Percentiles rank a stretch among this genome's conserved stretches.
These are phyloP conservation scores for Russula sp. DNA, from an alignment of 768 basidiomycete genomes.

Conservation along the genomic window DNA sequence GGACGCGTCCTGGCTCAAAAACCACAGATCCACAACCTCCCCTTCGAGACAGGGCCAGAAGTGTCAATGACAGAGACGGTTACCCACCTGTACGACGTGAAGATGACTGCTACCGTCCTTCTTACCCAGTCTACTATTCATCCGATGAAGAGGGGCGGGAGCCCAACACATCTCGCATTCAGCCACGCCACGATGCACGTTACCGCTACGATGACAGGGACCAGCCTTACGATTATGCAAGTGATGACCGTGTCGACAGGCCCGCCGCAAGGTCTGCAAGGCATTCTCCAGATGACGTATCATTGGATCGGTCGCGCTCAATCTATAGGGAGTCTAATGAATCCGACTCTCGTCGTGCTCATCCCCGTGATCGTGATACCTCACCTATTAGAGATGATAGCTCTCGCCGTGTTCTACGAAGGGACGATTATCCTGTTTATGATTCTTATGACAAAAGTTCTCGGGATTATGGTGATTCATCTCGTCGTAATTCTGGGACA, in stretches of 20 bases:
- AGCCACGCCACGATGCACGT: slow-evolving; percentile 14
- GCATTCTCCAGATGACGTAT: slow-evolving; percentile 17
- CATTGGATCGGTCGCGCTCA: slow-evolving; percentile 19
- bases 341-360: slow-evolving; percentile 12
- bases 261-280: slow-evolving; percentile 9
- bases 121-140: slow-evolving; percentile 8
- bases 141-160: slow-evolving; percentile 26
- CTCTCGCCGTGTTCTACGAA: slow-evolving; percentile 24
- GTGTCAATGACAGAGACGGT: slow-evolving; percentile 21
- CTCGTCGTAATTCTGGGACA: slow-evolving; percentile 18
- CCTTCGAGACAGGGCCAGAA: slow-evolving; percentile 17
- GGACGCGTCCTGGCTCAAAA: slow-evolving; percentile 22
- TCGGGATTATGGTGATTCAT: slow-evolving; percentile 20
- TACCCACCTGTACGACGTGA: slow-evolving; percentile 15
- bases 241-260: slow-evolving; percentile 13
- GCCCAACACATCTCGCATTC: slow-evolving; percentile 6
- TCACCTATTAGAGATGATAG: slow-evolving; percentile 26
- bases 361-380: slow-evolving; percentile 22
- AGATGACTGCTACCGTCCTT: slow-evolving; percentile 24
- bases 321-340: slow-evolving; percentile 21
- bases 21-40: slow-evolving; percentile 21
- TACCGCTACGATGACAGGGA: slow-evolving; percentile 22
- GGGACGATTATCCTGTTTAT: slow-evolving; percentile 25
- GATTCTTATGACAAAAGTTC: slow-evolving; percentile 24
- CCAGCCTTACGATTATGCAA: slow-evolving; percentile 11